These are phyloP conservation scores for Xylaria palmicola DNA, from an alignment of 495 filamentous ascomycete genomes.

Conservation along the genomic window DNA sequence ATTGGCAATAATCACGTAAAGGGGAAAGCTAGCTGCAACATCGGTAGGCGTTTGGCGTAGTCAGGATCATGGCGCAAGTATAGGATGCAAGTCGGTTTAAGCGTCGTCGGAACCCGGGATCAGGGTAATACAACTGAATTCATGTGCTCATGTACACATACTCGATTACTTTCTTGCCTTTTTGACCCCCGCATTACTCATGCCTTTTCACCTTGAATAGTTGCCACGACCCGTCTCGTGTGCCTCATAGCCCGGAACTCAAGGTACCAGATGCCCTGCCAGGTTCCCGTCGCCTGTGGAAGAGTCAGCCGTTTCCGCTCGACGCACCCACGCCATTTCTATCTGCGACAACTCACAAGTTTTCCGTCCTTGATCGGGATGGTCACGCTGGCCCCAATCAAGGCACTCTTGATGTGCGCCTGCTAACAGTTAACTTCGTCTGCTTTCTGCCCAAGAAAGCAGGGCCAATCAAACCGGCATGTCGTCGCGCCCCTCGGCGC, in stretches of 20 bases:
- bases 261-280: conserved; percentile 91
- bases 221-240: conserved; percentile 79
- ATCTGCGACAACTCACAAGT: conserved; percentile 51
- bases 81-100: conserved; percentile 1
- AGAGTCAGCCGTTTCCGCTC: conserved; percentile 5
- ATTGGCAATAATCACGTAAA: not conserved
- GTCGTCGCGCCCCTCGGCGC: conserved; percentile 85
- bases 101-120: no score
- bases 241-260: conserved; percentile 83
- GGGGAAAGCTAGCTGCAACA: conserved; percentile 14
- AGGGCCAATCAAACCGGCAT: conserved; percentile 65
- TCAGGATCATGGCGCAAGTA: not conserved
- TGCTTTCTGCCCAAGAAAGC: not conserved
- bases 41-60: conserved; percentile 30
- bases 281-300: conserved; percentile 49
- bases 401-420: conserved; percentile 87
- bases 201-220: conserved; percentile 88
- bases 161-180: not conserved
- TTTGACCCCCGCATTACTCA: conserved; percentile 16
- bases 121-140: not conserved
- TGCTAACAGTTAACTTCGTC: conserved; percentile 13
- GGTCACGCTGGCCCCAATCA: conserved; percentile 84
- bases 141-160: no score
- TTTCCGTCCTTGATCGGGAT: conserved; percentile 87
- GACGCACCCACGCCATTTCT: not conserved